phyloP scores from a whole-genome alignment of 2,329 filamentous ascomycete genomes.

The Venturiaceae sp. region DNA sequence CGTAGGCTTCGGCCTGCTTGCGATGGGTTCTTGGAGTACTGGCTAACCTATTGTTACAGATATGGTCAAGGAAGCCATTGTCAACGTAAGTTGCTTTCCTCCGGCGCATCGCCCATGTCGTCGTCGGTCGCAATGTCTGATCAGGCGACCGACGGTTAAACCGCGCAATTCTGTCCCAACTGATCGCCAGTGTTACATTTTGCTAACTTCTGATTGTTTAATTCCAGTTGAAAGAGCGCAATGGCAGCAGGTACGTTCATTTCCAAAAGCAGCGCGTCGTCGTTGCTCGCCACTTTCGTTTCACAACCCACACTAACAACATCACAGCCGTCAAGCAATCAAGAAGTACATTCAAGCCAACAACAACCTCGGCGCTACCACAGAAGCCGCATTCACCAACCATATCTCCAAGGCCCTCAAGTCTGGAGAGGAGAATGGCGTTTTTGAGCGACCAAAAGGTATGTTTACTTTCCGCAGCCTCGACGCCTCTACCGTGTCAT shows the following conservation, averaged over 20 bases:
- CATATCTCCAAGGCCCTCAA: constrained; percentile 83
- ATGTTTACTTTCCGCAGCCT: too few relatives aligned
- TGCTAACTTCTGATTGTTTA: constrained; percentile 39
- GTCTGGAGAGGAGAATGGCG: constrained; percentile 73
- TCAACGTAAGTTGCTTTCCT: constrained; percentile 53
- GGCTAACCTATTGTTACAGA: constrained; percentile 46
- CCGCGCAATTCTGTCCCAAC: neutral
- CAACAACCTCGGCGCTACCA: constrained; percentile 51
- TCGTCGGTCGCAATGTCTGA: constrained; percentile 2
- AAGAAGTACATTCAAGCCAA: constrained; percentile 68
- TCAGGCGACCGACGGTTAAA: neutral
- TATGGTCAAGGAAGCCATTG: constrained; percentile 65
- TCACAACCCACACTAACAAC: constrained; percentile 9
- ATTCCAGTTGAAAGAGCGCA: constrained; percentile 58
- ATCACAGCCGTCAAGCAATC: constrained; percentile 54
- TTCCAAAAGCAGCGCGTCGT: constrained; percentile 11
- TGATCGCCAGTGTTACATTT: constrained; percentile 5
- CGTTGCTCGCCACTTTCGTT: neutral
- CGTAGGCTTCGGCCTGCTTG: constrained; percentile 25
- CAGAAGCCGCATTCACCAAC: constrained; percentile 51
- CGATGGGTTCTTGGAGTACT: constrained; percentile 41
- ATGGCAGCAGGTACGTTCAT: constrained; percentile 55
- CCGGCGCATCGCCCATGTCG: constrained; percentile 30
- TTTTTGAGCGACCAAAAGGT: constrained; percentile 90
- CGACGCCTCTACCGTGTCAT: neutral